Evolutionary conservation across 2,329 filamentous ascomycete genomes (phyloP).

Genomic region (Moelleriella libera): DNA sequence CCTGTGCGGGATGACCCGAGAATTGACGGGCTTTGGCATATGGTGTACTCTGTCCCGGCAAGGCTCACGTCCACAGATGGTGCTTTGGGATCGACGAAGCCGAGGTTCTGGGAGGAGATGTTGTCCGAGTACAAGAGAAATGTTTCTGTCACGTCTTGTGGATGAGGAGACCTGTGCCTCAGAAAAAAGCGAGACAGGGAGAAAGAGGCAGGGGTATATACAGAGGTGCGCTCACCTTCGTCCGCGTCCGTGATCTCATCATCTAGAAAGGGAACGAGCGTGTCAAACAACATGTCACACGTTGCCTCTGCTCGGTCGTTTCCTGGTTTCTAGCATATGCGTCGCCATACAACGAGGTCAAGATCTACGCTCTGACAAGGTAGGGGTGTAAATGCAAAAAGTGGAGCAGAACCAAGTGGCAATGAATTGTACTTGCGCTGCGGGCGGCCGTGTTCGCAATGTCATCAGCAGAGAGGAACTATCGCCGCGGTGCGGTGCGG

Average conservation of each 20-base stretch:
- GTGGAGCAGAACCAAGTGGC: no score
- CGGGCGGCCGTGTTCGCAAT: no score
- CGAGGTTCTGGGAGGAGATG: conserved; percentile 63
- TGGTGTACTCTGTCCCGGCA: conserved; percentile 53
- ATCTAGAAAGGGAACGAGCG: conserved; percentile 19
- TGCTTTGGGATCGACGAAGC: conserved; percentile 67
- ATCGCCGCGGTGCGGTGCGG: no score
- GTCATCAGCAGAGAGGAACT: no score
- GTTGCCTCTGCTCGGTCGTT: neutral
- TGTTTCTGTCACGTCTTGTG: conserved; percentile 45
- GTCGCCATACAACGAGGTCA: neutral
- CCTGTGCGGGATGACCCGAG: conserved; percentile 61
- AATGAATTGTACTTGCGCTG: no score
- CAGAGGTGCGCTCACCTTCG: conserved; percentile 22
- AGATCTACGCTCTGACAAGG: neutral
- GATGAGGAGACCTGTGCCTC: neutral
- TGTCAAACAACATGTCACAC: conserved; percentile 4
- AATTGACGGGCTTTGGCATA: conserved; percentile 73
- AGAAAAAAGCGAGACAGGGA: neutral
- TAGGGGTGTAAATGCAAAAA: no score
- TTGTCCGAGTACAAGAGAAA: conserved; percentile 73
- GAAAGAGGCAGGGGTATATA: neutral
- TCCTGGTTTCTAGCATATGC: neutral
- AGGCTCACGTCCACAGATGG: conserved; percentile 52
- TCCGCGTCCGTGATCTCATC: conserved; percentile 32